Percentiles rank a stretch among this genome's conserved stretches.
phyloP scores from a whole-genome alignment of 306 rosid species.

The Prunus kanzakura region DNA sequence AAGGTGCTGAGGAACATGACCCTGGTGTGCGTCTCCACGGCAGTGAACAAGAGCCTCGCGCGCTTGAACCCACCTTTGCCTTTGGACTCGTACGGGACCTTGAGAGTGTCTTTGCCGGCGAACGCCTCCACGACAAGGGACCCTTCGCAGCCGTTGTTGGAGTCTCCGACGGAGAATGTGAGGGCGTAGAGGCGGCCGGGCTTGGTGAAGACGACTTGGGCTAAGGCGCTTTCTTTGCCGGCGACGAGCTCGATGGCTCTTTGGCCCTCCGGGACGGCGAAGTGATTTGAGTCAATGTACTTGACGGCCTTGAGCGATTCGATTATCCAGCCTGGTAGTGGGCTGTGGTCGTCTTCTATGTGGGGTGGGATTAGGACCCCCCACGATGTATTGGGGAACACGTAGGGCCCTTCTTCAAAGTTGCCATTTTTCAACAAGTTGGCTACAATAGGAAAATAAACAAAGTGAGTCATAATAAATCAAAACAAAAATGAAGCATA shows the following conservation, averaged over 20 bases:
- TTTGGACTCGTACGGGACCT: constrained; percentile 49
- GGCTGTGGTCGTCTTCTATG: constrained; percentile 63
- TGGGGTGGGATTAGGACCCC: constrained; percentile 77
- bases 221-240: constrained; percentile 74
- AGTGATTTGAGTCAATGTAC: constrained; percentile 71
- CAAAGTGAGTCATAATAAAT: background rate
- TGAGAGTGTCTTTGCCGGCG: constrained; percentile 44
- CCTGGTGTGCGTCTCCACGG: constrained; percentile 44
- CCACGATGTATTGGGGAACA: constrained; percentile 47
- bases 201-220: constrained; percentile 52
- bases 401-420: constrained; percentile 76
- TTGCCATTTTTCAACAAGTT: constrained; percentile 71
- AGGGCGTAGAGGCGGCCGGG: constrained; percentile 48
- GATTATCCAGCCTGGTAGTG: constrained; percentile 81
- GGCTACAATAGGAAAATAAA: constrained; percentile 29
- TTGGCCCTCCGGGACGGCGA: constrained; percentile 53
- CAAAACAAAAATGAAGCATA: too few relatives aligned
- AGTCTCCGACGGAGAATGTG: constrained; percentile 73
- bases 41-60: constrained; percentile 52
- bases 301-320: constrained; percentile 85
- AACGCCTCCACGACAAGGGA: constrained; percentile 59
- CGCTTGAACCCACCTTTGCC: constrained; percentile 61
- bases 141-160: constrained; percentile 63
- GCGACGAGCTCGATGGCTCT: constrained; percentile 78
- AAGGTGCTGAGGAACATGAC: constrained; percentile 59